A percentile compares a stretch with the other conserved stretches of the same genome.
Evolutionary conservation across 192 early-diverging fungal species (phyloP).

Genomic region (Nowakowskiella sp.): DNA sequence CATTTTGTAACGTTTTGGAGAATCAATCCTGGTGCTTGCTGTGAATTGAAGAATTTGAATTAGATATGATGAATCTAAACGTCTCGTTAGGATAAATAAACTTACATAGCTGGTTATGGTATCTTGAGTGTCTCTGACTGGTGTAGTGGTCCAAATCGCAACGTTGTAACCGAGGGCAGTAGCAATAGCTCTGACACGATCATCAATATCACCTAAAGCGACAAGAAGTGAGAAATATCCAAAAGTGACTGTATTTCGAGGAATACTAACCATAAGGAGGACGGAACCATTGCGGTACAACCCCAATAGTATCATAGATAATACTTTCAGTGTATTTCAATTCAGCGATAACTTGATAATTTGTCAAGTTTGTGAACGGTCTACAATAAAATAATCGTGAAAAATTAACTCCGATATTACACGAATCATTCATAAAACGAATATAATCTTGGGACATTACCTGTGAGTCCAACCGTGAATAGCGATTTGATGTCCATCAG

Average conservation of each 20-base stretch:
- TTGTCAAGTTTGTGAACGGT: conserved; percentile 49
- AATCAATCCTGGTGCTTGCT: too few relatives aligned
- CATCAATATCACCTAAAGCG: conserved; percentile 55
- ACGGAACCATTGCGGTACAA: conserved; percentile 44
- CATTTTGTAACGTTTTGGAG: too few relatives aligned
- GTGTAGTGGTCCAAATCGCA: conserved; percentile 10
- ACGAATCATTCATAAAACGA: too few relatives aligned
- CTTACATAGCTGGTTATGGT: conserved; percentile 9
- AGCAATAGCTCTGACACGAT: conserved; percentile 49
- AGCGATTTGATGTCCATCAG: conserved; percentile 54
- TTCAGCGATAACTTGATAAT: conserved; percentile 61
- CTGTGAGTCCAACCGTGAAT: conserved; percentile 37
- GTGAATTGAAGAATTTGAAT: too few relatives aligned
- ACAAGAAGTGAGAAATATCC: too few relatives aligned
- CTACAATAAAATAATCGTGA: too few relatives aligned
- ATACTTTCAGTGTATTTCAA: conserved; percentile 54
- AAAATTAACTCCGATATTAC: too few relatives aligned
- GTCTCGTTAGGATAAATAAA: too few relatives aligned
- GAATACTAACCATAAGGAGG: conserved; percentile 68
- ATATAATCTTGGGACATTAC: too few relatives aligned
- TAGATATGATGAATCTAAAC: too few relatives aligned
- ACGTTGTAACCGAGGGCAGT: conserved; percentile 32
- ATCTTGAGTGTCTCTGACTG: conserved; percentile 1
- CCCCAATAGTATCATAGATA: conserved; percentile 32
- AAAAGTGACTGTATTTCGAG: too few relatives aligned